Percentiles rank a stretch among this genome's conserved stretches.
phyloP scores from a whole-genome alignment of 176 grass and related monocot genomes.

The Bothriochloa decipiens region DNA sequence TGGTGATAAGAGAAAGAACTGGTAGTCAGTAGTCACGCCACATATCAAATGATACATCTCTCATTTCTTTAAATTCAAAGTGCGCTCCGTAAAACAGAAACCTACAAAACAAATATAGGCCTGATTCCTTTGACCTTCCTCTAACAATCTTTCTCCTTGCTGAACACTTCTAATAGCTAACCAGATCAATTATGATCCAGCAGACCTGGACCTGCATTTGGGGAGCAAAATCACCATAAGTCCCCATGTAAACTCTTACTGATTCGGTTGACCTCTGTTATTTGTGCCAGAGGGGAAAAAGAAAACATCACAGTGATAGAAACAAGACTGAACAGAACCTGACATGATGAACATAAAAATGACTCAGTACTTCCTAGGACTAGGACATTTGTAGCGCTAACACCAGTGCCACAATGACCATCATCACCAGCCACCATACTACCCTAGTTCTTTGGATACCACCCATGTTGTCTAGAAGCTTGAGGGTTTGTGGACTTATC shows the following conservation, averaged over 20 bases:
- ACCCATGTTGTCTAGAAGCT: neutral
- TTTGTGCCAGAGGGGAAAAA: constrained; percentile 14
- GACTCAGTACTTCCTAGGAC: neutral
- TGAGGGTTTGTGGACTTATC: neutral
- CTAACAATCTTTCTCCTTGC: neutral
- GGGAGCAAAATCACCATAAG: neutral
- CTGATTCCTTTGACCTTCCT: constrained; percentile 3
- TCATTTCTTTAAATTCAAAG: constrained; percentile 18
- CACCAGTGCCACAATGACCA: neutral
- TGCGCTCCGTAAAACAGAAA: constrained; percentile 22
- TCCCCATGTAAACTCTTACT: constrained; percentile 4
- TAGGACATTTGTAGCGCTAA: neutral
- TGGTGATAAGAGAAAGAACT: constrained; percentile 16
- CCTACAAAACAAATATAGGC: constrained; percentile 23
- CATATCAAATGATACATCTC: neutral
- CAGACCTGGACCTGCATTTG: constrained; percentile 2
- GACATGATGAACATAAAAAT: constrained; percentile 26
- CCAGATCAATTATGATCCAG: neutral
- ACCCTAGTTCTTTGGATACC: neutral
- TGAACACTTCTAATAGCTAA: constrained; percentile 13
- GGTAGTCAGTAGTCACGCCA: constrained; percentile 4
- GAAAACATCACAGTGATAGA: neutral
- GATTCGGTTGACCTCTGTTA: neutral
- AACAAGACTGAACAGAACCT: constrained; percentile 4
- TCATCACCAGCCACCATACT: neutral